Evolutionary conservation across 495 filamentous ascomycete genomes (phyloP).

Genomic region (Pyrenula massariospora): DNA sequence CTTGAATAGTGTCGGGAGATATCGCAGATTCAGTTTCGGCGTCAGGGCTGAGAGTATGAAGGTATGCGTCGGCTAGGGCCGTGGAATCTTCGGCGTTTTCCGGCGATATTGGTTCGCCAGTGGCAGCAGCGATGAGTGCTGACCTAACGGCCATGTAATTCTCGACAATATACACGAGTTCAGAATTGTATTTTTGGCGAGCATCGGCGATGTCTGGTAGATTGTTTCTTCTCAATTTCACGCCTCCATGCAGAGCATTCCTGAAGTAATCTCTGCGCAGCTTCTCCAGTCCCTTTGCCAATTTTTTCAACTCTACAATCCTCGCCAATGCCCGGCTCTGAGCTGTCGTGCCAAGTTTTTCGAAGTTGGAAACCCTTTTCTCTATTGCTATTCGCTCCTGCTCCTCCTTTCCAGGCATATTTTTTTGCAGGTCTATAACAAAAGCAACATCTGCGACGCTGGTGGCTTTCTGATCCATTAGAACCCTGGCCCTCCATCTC

Average conservation of each 20-base stretch:
- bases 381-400: background rate
- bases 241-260: background rate
- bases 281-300: background rate
- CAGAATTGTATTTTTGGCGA: background rate
- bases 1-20: background rate
- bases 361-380: background rate
- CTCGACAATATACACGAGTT: background rate
- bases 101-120: background rate
- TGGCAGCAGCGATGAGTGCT: background rate
- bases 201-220: background rate
- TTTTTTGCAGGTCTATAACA: constrained; percentile 47
- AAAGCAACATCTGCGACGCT: constrained; percentile 75
- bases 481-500: constrained; percentile 44
- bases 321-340: background rate
- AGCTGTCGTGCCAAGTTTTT: background rate
- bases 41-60: background rate
- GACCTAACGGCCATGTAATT: background rate
- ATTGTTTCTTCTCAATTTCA: background rate
- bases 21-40: background rate
- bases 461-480: constrained; percentile 89
- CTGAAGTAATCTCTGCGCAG: background rate
- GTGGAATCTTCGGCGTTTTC: background rate
- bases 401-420: background rate
- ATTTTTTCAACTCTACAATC: background rate
- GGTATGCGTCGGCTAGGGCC: background rate